Percentiles rank a stretch among this genome's conserved stretches.
Conservation (phyloP, 2,329 filamentous ascomycete species). For the Venturia pyrina region DNA sequence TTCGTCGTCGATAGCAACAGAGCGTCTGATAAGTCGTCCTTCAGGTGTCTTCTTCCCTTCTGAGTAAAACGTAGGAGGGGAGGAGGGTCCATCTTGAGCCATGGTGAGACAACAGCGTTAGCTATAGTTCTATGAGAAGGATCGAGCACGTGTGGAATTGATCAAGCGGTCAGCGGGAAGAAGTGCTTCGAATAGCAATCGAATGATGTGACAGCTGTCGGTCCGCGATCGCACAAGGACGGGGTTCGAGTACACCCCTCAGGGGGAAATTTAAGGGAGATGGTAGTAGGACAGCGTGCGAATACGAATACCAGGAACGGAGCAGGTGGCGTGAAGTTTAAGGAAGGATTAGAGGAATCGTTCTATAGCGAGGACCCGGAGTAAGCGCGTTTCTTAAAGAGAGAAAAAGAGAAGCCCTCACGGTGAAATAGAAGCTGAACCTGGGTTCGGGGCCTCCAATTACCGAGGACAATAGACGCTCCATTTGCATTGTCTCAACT, state of each 20-base stretch:
- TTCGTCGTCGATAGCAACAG: slow-evolving; percentile 7
- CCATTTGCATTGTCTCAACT: background rate
- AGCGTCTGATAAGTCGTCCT: slow-evolving; percentile 13
- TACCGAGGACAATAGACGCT: background rate
- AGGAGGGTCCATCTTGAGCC: slow-evolving; percentile 10
- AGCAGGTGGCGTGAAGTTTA: background rate
- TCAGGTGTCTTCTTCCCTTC: slow-evolving; percentile 13
- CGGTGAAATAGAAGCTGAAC: background rate
- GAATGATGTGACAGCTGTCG: background rate
- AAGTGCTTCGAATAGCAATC: background rate
- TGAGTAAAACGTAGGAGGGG: slow-evolving; percentile 8
- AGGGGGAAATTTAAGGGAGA: background rate
- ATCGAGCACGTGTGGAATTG: background rate
- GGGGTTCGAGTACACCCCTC: background rate
- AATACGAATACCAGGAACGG: background rate
- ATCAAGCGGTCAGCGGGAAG: background rate
- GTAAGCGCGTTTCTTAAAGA: background rate
- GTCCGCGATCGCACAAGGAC: background rate
- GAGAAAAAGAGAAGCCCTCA: background rate
- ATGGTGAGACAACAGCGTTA: background rate
- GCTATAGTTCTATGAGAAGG: background rate
- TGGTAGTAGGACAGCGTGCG: background rate
- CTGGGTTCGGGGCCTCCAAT: background rate
- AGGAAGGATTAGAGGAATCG: background rate
- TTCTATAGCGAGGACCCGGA: background rate